A percentile compares a stretch with the other conserved stretches of the same genome.
These are phyloP conservation scores for Pseudogymnoascus sp. DNA, from an alignment of 2,329 filamentous ascomycete species.

Conservation along the genomic window DNA sequence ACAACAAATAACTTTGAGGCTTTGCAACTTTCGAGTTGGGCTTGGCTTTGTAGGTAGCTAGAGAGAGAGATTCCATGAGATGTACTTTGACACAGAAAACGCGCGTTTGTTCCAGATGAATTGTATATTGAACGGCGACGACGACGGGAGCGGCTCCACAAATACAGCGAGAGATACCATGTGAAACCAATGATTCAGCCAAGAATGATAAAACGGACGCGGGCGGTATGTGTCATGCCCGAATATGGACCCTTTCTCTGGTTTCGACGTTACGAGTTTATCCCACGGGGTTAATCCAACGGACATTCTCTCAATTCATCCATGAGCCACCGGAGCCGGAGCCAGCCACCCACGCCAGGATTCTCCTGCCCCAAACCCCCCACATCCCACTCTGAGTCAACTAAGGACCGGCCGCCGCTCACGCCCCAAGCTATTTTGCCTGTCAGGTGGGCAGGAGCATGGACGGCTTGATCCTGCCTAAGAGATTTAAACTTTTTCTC, in stretches of 20 bases:
- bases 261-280: background rate
- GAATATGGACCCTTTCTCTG: background rate
- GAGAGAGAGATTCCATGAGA: slow-evolving; percentile 2
- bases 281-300: background rate
- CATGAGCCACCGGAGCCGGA: background rate
- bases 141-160: background rate
- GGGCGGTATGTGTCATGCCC: slow-evolving; percentile 5
- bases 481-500: background rate
- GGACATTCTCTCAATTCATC: background rate
- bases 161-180: background rate
- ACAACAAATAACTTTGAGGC: background rate
- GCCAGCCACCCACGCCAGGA: background rate
- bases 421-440: background rate
- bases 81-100: background rate
- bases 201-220: background rate
- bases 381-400: slow-evolving; percentile 2
- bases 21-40: background rate
- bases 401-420: background rate
- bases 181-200: slow-evolving; percentile 6
- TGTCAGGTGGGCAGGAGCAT: background rate
- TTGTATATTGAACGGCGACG: background rate
- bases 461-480: background rate
- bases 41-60: slow-evolving; percentile 8
- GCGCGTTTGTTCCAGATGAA: background rate
- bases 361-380: background rate